Evolutionary conservation across 2,329 filamentous ascomycete genomes (phyloP), one percentile per base, ranked within the genome.

Genomic region (Scopulariopsis brevicaulis): DNA sequence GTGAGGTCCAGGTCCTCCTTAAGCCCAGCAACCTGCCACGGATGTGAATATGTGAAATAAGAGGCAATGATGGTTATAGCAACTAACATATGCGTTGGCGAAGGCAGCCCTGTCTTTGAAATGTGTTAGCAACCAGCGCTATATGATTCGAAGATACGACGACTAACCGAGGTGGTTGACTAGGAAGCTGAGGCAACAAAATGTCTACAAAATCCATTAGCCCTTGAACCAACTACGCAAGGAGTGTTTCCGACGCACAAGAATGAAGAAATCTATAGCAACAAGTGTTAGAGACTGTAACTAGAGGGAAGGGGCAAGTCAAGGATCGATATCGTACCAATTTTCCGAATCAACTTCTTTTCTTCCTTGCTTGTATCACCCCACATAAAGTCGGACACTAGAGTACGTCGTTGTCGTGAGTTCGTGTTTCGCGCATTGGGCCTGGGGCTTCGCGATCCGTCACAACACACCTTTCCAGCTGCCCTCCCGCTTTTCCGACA

Each of bases 1-100:
- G 77, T 74, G 24, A 83, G 66, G 1, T 69, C 65, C 0, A 83
- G 67, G 56, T 82, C 79, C 62, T 81, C 76, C 64, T 81, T 74
- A 77, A 72, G 72, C 3, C 70, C 70, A 1, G 65, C 72, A 0
- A 74, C 71, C 35, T 69, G 1, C 4, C 34, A 2, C 7, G 1
- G 1, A 15, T 59, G 2, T 60, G 15, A 32, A 1, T 3, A 0
- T 2, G 0, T 2, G 14, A 20, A 22, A 0, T 24, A n/a, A 8
- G 46, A 10, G 20, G 22, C 7, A 3, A 24, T 8, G 7, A 24
- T 7, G 24, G 24, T 5, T 20, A 20, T 10, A 50, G 20, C 5
- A 11, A 59, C 62, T 37, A 46, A 65, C 64, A 62, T 77, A 77
- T 6, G 75, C 75, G 64, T 77, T 77, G 48, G 64, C 64, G 20